phyloP scores from a whole-genome alignment of 805 yeast species.

The Pichia deserticola region DNA sequence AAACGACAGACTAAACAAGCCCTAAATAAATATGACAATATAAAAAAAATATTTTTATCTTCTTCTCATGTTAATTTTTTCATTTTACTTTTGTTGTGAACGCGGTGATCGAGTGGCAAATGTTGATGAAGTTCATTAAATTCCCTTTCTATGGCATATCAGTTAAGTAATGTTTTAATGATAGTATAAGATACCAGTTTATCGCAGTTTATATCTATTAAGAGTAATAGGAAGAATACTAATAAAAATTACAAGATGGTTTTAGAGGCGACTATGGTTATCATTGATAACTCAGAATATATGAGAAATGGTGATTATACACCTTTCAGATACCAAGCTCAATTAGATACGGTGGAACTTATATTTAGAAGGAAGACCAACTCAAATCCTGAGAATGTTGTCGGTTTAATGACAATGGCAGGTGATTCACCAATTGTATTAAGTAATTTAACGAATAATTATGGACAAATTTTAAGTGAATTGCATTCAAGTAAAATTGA shows the following conservation, averaged over 20 bases:
- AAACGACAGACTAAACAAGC: neutral
- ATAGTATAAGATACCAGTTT: no score
- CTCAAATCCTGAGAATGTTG: conserved; percentile 89
- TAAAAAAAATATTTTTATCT: no score
- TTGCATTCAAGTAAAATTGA: conserved; percentile 68
- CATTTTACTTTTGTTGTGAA: neutral
- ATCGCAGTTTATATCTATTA: no score
- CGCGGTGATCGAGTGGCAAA: conserved; percentile 7
- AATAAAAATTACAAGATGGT: conserved; percentile 46
- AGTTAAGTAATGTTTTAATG: no score
- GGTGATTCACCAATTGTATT: conserved; percentile 84
- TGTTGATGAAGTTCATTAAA: no score
- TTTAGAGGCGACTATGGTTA: conserved; percentile 92
- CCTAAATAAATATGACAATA: no score
- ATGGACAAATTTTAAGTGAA: conserved; percentile 78
- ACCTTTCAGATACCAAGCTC: conserved; percentile 85
- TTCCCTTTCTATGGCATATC: no score
- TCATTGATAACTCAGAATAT: conserved; percentile 92
- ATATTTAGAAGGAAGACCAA: conserved; percentile 81
- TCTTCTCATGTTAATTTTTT: no score
- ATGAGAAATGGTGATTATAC: conserved; percentile 94
- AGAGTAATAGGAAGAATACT: neutral
- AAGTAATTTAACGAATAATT: conserved; percentile 80
- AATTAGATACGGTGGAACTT: conserved; percentile 79
- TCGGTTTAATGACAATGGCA: conserved; percentile 83